phyloP scores from a whole-genome alignment of 1,284 basidiomycete species.

The Cryptococcus hybrid region DNA sequence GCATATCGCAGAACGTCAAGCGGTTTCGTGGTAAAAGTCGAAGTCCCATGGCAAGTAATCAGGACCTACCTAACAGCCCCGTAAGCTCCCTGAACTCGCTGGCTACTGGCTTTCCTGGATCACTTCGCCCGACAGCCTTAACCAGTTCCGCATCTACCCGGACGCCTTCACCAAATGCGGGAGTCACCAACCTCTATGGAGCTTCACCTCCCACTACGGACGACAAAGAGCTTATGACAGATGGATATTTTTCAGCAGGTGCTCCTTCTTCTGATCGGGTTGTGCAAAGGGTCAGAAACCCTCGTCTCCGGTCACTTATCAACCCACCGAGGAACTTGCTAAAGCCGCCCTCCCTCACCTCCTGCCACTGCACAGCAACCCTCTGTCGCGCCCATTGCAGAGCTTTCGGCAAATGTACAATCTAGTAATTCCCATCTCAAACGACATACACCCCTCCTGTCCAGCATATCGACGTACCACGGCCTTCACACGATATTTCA shows the following conservation, averaged over 20 bases:
- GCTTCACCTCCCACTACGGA: background rate
- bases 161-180: background rate
- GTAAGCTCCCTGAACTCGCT: background rate
- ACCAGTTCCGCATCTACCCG: constrained; percentile 2
- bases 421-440: constrained; percentile 11
- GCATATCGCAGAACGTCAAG: background rate
- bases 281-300: background rate
- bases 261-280: no score
- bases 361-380: background rate
- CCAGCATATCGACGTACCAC: constrained; percentile 15
- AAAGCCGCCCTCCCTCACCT: constrained; percentile 2
- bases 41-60: background rate
- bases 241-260: no score
- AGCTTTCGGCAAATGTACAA: no score
- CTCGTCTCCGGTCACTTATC: background rate
- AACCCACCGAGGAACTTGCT: no score
- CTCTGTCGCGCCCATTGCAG: background rate
- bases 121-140: background rate
- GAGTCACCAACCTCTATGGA: background rate
- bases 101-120: background rate
- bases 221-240: background rate
- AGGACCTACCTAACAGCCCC: background rate
- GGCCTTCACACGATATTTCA: constrained; percentile 6
- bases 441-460: constrained; percentile 23
- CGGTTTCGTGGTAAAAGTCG: constrained; percentile 12